Evolutionary conservation across 2,329 filamentous ascomycete species (phyloP).

Genomic region (Hymenoscyphus fructigenus): DNA sequence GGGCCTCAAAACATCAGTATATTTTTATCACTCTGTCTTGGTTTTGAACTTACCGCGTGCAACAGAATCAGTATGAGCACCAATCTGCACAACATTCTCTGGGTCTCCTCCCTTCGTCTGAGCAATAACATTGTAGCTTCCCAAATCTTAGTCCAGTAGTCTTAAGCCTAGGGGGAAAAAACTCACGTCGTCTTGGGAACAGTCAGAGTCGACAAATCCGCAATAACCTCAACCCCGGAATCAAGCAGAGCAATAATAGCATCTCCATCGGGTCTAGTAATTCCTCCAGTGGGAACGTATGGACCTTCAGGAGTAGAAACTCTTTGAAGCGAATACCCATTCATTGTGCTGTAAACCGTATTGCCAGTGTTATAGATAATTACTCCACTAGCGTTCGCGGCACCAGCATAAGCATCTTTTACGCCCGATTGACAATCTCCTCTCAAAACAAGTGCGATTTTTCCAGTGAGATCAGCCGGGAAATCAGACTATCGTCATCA

Average conservation of each 20-base stretch:
- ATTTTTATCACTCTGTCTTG: neutral
- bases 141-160: too few relatives aligned
- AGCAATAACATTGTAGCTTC: conserved; percentile 53
- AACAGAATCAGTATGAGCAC: conserved; percentile 62
- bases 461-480: conserved; percentile 54
- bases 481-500: conserved; percentile 50
- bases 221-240: conserved; percentile 17
- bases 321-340: conserved; percentile 16
- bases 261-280: conserved; percentile 41
- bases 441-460: conserved; percentile 67
- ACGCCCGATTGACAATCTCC: conserved; percentile 68
- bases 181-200: conserved; percentile 5
- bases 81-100: conserved; percentile 63
- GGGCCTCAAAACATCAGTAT: conserved; percentile 44
- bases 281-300: conserved; percentile 48
- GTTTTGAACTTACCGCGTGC: conserved; percentile 33
- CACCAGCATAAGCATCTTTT: conserved; percentile 66
- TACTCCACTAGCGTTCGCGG: conserved; percentile 66
- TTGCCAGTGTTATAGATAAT: conserved; percentile 69
- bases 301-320: conserved; percentile 53
- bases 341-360: conserved; percentile 40
- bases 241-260: conserved; percentile 18
- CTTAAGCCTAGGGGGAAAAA: too few relatives aligned
- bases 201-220: conserved; percentile 10
- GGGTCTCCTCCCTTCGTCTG: conserved; percentile 58